Conservation (phyloP, 2,329 filamentous ascomycete genomes). For the Apiospora malaysiana region DNA sequence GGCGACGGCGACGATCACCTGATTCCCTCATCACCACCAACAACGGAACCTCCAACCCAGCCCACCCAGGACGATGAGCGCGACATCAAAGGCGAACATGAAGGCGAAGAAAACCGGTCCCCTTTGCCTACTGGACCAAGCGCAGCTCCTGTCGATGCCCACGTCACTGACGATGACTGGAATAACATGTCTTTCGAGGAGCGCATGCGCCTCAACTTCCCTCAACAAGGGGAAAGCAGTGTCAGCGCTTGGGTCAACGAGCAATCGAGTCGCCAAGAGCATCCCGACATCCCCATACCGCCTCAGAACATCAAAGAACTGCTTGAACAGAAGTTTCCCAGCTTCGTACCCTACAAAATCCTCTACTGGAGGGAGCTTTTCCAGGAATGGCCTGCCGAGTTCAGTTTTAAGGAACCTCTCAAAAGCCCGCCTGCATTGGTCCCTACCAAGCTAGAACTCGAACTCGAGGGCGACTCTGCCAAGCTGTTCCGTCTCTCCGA, state of each 20-base stretch:
- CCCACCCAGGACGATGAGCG: slow-evolving; percentile 14
- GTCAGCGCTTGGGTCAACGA: slow-evolving; percentile 41
- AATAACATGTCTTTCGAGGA: slow-evolving; percentile 45
- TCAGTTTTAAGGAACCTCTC: slow-evolving; percentile 76
- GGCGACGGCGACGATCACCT: slow-evolving; percentile 61
- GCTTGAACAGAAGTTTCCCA: slow-evolving; percentile 80
- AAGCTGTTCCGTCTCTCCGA: slow-evolving; percentile 81
- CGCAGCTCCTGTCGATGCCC: slow-evolving; percentile 25
- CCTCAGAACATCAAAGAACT: slow-evolving; percentile 77
- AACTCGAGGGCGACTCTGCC: slow-evolving; percentile 85
- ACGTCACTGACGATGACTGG: slow-evolving; percentile 42
- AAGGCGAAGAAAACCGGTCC: slow-evolving; percentile 8
- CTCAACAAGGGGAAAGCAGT: slow-evolving; percentile 47
- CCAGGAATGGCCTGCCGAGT: slow-evolving; percentile 78
- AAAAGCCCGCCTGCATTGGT: slow-evolving; percentile 73
- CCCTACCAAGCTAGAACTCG: slow-evolving; percentile 86
- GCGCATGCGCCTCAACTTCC: slow-evolving; percentile 49
- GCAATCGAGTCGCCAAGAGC: slow-evolving; percentile 59
- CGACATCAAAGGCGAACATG: slow-evolving; percentile 6
- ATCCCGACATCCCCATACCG: slow-evolving; percentile 66
- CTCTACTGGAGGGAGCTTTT: slow-evolving; percentile 84
- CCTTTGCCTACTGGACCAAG: slow-evolving; percentile 18
- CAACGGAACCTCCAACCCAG: slow-evolving; percentile 32
- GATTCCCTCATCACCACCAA: slow-evolving; percentile 49
- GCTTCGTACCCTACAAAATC: slow-evolving; percentile 76